Conservation (phyloP, 2,329 filamentous ascomycete genomes). For the Metarhizium brunneum region DNA sequence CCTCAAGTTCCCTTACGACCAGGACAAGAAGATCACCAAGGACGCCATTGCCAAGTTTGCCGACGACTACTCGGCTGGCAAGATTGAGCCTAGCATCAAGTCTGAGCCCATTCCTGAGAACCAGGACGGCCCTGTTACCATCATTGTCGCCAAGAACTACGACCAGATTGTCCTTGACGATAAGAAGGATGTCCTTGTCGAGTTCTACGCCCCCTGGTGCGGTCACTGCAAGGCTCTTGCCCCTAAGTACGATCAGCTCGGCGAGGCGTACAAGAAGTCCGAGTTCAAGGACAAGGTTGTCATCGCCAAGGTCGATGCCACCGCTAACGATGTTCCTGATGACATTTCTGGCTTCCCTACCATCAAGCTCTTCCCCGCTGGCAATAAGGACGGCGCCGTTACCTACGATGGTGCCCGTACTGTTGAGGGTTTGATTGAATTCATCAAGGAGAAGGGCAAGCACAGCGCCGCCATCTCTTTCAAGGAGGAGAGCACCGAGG, state of each 20-base stretch:
- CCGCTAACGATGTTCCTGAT: slow-evolving; percentile 90
- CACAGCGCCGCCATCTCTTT: slow-evolving; percentile 63
- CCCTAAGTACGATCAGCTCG: slow-evolving; percentile 93
- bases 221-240: slow-evolving; percentile 99
- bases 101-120: slow-evolving; percentile 93
- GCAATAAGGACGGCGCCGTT: slow-evolving; percentile 73
- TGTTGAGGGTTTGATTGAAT: slow-evolving; percentile 82
- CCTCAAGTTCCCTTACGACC: slow-evolving; percentile 92
- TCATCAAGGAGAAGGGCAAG: slow-evolving; percentile 93
- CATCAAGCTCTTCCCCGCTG: slow-evolving; percentile 95
- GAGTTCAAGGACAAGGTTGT: slow-evolving; percentile 76
- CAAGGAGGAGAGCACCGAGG: slow-evolving; percentile 44
- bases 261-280: slow-evolving; percentile 63
- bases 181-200: slow-evolving; percentile 91
- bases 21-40: slow-evolving; percentile 67
- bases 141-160: slow-evolving; percentile 92
- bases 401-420: slow-evolving; percentile 85
- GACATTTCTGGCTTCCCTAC: slow-evolving; percentile 97
- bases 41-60: slow-evolving; percentile 72
- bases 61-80: slow-evolving; percentile 74
- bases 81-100: slow-evolving; percentile 94
- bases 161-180: slow-evolving; percentile 84
- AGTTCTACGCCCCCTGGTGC: slow-evolving; percentile 99
- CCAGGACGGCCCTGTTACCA: slow-evolving; percentile 78
- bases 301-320: slow-evolving; percentile 97